Conservation (phyloP, 2,329 filamentous ascomycete species). For the Curvularia hawaiiensis region DNA sequence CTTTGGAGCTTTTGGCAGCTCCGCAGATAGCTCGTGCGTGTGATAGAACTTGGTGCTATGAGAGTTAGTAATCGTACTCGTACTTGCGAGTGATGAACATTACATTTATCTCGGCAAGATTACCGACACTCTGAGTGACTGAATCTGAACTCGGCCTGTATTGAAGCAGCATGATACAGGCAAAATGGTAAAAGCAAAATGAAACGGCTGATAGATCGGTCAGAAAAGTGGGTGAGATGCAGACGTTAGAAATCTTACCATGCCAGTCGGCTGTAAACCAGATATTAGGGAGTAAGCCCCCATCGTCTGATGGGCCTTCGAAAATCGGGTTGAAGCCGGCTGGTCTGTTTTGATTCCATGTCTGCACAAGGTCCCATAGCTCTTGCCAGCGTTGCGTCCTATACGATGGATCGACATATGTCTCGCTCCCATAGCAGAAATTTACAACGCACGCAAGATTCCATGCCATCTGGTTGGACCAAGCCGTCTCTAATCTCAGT, state of each 20-base stretch:
- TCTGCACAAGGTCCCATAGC: constrained; percentile 30
- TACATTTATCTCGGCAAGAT: constrained; percentile 30
- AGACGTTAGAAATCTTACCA: constrained; percentile 19
- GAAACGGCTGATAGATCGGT: constrained; percentile 24
- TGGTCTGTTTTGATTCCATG: constrained; percentile 33
- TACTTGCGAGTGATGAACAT: neutral
- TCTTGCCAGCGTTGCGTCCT: constrained; percentile 28
- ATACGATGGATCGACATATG: constrained; percentile 15
- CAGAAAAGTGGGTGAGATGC: neutral
- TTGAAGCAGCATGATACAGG: constrained; percentile 36
- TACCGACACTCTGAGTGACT: constrained; percentile 27
- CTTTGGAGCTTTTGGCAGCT: constrained; percentile 32
- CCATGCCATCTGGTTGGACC: constrained; percentile 44
- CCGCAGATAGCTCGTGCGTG: constrained; percentile 38
- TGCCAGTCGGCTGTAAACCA: constrained; percentile 43
- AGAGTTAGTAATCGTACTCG: constrained; percentile 5
- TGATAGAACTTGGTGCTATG: constrained; percentile 27
- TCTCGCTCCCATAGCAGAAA: constrained; percentile 35
- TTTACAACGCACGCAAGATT: constrained; percentile 38
- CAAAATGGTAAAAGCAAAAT: constrained; percentile 36
- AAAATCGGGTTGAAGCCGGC: constrained; percentile 39
- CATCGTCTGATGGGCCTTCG: constrained; percentile 19
- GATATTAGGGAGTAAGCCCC: constrained; percentile 30
- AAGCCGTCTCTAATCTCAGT: constrained; percentile 38
- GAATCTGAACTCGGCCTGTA: constrained; percentile 40